A percentile compares a stretch with the other conserved stretches of the same genome.
These are phyloP conservation scores for Brasenia schreberi DNA, from an alignment of 164 flowering plant species.

Conservation along the genomic window DNA sequence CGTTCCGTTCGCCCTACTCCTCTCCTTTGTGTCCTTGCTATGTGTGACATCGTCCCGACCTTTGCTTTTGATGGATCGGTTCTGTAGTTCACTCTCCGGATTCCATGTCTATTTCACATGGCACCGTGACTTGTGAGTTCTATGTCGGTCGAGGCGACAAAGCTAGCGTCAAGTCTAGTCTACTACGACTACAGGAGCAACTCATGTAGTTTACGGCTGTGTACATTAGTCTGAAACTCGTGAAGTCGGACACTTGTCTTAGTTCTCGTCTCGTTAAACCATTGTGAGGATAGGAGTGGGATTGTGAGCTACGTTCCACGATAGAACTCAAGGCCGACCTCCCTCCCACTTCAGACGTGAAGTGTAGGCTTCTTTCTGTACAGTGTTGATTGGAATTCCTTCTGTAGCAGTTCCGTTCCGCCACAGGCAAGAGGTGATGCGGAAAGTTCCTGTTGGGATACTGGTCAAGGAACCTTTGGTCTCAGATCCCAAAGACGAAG, in stretches of 20 bases:
- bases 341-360: background rate
- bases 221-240: too few relatives aligned
- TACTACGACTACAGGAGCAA: slow-evolving; percentile 1
- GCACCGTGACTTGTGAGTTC: slow-evolving; percentile 1
- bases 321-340: too few relatives aligned
- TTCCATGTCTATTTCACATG: background rate
- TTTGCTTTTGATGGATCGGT: slow-evolving; percentile 1
- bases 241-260: too few relatives aligned
- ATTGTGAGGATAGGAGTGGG: too few relatives aligned
- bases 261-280: too few relatives aligned
- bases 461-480: background rate
- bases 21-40: slow-evolving; percentile 1
- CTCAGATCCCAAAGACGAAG: too few relatives aligned
- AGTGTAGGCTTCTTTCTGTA: background rate
- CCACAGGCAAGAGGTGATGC: slow-evolving; percentile 1
- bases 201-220: too few relatives aligned
- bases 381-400: background rate
- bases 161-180: background rate
- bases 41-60: slow-evolving; percentile 1
- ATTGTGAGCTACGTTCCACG: too few relatives aligned
- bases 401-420: slow-evolving; percentile 1
- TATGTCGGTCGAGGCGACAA: slow-evolving; percentile 1
- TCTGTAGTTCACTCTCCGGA: background rate
- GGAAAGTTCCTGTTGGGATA: background rate
- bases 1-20: background rate